Conservation (phyloP, 768 basidiomycete genomes). For the Steccherinum ochraceum region DNA sequence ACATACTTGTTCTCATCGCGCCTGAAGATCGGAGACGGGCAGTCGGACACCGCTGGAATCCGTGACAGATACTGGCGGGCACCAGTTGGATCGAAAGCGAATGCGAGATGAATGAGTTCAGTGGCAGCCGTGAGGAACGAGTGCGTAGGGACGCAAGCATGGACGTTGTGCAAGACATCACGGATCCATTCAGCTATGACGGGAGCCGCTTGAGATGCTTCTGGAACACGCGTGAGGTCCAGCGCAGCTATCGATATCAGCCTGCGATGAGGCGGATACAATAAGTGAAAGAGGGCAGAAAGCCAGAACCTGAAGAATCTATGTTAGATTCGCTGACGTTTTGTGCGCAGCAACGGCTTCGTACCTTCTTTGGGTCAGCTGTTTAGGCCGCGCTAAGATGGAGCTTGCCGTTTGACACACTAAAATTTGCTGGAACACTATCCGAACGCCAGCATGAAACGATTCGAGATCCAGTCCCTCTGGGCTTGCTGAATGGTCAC, state of each 20-base stretch:
- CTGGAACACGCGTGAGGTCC: conserved; percentile 29
- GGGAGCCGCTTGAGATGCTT: conserved; percentile 28
- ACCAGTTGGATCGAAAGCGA: conserved; percentile 29
- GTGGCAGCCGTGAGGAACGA: conserved; percentile 35
- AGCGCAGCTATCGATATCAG: conserved; percentile 38
- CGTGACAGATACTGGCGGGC: conserved; percentile 29
- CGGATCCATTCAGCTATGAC: conserved; percentile 40
- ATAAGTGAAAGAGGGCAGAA: conserved; percentile 37
- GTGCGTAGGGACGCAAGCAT: conserved; percentile 18
- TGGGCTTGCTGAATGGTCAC: conserved; percentile 30
- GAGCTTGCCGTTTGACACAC: conserved; percentile 32
- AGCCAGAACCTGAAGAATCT: conserved; percentile 38
- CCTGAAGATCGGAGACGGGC: not conserved
- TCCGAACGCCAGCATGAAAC: conserved; percentile 36
- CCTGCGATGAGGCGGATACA: conserved; percentile 39
- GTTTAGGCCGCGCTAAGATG: not conserved
- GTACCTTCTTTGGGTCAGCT: no score
- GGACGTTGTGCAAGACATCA: conserved; percentile 28
- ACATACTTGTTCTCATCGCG: conserved; percentile 18
- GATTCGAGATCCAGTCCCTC: conserved; percentile 22
- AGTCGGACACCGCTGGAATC: conserved; percentile 18
- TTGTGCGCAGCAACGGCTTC: not conserved
- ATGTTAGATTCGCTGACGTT: not conserved
- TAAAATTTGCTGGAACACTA: conserved; percentile 44
- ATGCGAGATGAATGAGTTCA: conserved; percentile 26